phyloP scores from a whole-genome alignment of 2,329 filamentous ascomycete species.

The Aspergillus spinulosporus region DNA sequence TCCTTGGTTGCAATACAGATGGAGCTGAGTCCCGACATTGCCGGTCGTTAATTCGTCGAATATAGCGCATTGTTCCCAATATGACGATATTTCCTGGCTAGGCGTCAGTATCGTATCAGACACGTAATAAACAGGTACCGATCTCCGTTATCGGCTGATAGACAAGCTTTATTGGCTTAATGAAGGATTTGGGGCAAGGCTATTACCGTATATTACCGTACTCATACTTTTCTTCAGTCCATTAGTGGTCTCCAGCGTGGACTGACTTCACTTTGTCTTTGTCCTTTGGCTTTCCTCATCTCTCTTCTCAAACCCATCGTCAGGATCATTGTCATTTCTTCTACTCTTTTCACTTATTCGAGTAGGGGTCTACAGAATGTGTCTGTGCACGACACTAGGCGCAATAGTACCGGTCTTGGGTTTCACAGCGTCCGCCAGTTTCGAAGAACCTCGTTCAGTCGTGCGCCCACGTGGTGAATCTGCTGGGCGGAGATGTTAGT shows the following conservation, averaged over 20 bases:
- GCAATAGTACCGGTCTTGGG: slow-evolving; percentile 24
- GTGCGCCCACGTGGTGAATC: slow-evolving; percentile 41
- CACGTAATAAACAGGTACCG: no score
- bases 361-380: slow-evolving; percentile 22
- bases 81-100: not conserved
- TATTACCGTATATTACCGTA: no score
- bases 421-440: slow-evolving; percentile 32
- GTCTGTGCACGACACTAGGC: slow-evolving; percentile 31
- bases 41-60: not conserved
- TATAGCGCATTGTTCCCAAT: slow-evolving; percentile 1
- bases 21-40: not conserved
- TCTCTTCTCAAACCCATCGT: not conserved
- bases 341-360: not conserved
- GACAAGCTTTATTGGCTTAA: not conserved
- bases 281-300: not conserved
- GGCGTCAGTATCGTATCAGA: no score
- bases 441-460: slow-evolving; percentile 35
- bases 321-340: not conserved
- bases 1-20: slow-evolving; percentile 3
- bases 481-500: slow-evolving; percentile 41
- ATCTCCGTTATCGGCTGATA: not conserved
- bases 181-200: no score
- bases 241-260: not conserved
- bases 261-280: not conserved
- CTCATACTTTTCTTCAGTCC: no score